These are phyloP conservation scores for Theileria equi DNA, from an alignment of 169 alveolate species.

Conservation along the genomic window DNA sequence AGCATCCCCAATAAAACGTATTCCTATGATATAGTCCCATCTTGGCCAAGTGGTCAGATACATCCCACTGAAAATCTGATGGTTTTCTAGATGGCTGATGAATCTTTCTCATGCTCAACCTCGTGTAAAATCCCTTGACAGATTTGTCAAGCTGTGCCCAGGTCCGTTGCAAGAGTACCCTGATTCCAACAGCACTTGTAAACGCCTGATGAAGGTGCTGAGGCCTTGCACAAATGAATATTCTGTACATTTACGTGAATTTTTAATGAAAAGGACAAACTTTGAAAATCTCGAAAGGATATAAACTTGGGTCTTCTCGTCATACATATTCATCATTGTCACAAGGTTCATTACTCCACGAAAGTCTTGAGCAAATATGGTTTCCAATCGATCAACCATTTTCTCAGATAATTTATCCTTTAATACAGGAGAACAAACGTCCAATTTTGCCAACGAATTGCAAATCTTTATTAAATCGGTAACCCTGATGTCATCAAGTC, in stretches of 20 bases:
- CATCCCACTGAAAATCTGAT: slow-evolving; percentile 82
- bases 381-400: slow-evolving; percentile 64
- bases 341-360: slow-evolving; percentile 72
- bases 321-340: slow-evolving; percentile 69
- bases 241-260: slow-evolving; percentile 37
- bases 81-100: slow-evolving; percentile 71
- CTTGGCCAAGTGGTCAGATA: slow-evolving; percentile 71
- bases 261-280: slow-evolving; percentile 11
- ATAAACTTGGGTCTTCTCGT: slow-evolving; percentile 66
- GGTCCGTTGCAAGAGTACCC: slow-evolving; percentile 71
- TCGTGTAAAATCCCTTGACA: slow-evolving; percentile 70
- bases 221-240: slow-evolving; percentile 79
- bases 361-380: slow-evolving; percentile 75
- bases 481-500: slow-evolving; percentile 63
- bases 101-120: slow-evolving; percentile 78
- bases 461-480: slow-evolving; percentile 73
- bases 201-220: slow-evolving; percentile 74
- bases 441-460: slow-evolving; percentile 62
- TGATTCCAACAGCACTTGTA: slow-evolving; percentile 73
- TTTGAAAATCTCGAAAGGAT: slow-evolving; percentile 73
- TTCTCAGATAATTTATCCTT: slow-evolving; percentile 57
- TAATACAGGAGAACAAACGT: slow-evolving; percentile 41
- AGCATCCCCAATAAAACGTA: slow-evolving; percentile 83
- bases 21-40: slow-evolving; percentile 77
- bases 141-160: slow-evolving; percentile 70